Evolutionary conservation across 441 rosid species (phyloP), one percentile per base, ranked within the genome.

Genomic region (Lepidium campestre): DNA sequence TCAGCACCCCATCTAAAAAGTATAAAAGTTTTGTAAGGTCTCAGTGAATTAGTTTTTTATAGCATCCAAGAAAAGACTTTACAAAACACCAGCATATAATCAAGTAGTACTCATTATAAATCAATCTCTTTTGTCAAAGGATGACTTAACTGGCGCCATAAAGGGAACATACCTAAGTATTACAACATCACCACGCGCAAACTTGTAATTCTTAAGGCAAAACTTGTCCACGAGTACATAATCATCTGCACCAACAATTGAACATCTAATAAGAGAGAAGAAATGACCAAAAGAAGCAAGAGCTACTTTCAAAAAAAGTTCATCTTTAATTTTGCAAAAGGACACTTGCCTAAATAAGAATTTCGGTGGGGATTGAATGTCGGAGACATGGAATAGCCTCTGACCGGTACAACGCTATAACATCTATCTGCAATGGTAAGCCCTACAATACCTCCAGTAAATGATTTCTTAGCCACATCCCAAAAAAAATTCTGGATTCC

Each of bases 101-200:
- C 42, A 58, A 57, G 6, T 36, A 23, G 4, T 29, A 62, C 42
- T 15, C 19, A 52, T 17, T 37, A 55, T 18, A 7, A 10, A 56
- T 9, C 22, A 13, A 59, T 54, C 46, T 54, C 58, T 25, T 10
- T 56, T 32, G 15, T 32, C 15, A 57, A 56, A 37, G 15, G 22
- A 46, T 20, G 20, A 20, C 14, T 41, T 27, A 47, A 63, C 29
- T 45, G 65, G 18, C 20, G 18, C 20, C 41, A 15, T 57, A 57
- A 20, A 27, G 23, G 35, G 4, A 39, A 74, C 78, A 37, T 78
- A 90, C 97, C 91, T 12, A 72, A 88, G 86, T 60, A 88, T 84
- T 32, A 90, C 72, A 44, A 90, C 91, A 63, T 93, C 96, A 2
- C 97, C 98, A 37, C 67, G 85, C 1, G 88, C 82, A 70, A 91